phyloP scores from a whole-genome alignment of 2,329 filamentous ascomycete genomes.

The Apiospora malaysiana region DNA sequence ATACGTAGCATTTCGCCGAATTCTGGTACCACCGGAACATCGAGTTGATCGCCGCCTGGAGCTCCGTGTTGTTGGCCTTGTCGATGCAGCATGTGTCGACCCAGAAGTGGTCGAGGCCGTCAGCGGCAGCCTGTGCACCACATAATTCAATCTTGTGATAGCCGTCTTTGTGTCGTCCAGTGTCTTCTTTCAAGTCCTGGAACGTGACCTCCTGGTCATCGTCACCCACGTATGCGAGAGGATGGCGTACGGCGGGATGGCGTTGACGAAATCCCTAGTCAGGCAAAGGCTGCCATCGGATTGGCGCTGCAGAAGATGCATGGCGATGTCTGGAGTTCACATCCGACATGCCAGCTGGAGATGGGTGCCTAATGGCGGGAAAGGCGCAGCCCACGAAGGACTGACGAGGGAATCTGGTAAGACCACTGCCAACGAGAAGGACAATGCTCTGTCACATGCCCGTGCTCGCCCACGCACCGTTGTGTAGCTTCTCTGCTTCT shows the following conservation, averaged over 20 bases:
- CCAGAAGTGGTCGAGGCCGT: too few relatives aligned
- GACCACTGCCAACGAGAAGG: too few relatives aligned
- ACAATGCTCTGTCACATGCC: too few relatives aligned
- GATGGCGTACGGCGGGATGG: conserved; percentile 20
- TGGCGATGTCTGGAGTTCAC: background rate
- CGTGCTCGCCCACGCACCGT: too few relatives aligned
- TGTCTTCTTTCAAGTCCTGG: background rate
- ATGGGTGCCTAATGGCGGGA: background rate
- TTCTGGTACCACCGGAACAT: too few relatives aligned
- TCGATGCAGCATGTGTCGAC: too few relatives aligned
- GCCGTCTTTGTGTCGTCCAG: background rate
- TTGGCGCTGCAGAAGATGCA: background rate
- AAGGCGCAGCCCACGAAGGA: background rate
- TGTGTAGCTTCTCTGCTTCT: too few relatives aligned
- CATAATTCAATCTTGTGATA: background rate
- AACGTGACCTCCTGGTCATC: conserved; percentile 16
- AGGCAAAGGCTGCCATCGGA: background rate
- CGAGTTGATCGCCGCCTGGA: too few relatives aligned
- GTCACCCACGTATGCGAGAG: conserved; percentile 13
- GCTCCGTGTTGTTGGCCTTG: too few relatives aligned
- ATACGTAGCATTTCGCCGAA: too few relatives aligned
- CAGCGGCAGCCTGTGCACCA: background rate
- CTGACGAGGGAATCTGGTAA: too few relatives aligned
- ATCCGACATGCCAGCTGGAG: background rate
- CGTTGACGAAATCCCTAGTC: background rate